These are phyloP conservation scores for Eucalyptus curtisii DNA, from an alignment of 345 rosid species.

Conservation along the genomic window DNA sequence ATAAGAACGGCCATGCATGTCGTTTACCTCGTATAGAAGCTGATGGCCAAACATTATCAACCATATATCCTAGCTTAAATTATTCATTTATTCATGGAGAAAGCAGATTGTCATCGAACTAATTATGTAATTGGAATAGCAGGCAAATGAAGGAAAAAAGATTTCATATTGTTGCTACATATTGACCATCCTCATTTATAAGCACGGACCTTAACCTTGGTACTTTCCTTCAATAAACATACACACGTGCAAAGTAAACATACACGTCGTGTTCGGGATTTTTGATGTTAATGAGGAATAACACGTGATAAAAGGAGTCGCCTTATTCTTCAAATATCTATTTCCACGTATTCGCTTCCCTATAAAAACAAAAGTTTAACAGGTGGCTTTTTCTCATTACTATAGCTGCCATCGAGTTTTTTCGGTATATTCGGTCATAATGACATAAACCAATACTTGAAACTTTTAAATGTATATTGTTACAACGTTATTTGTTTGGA, in stretches of 20 bases:
- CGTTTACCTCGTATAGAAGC: background rate
- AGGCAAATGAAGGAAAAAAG: background rate
- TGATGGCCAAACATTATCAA: background rate
- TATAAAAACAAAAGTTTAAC: background rate
- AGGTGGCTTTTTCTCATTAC: background rate
- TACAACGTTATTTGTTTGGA: fast-evolving
- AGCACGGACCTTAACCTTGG: background rate
- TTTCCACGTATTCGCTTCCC: background rate
- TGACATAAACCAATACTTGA: background rate
- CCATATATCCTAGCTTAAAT: background rate
- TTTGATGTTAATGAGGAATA: background rate
- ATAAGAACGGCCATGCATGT: background rate
- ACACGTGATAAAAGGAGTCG: background rate
- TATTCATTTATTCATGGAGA: background rate
- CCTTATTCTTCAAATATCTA: background rate
- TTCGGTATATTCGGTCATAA: background rate
- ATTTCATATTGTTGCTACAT: background rate
- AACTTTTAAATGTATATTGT: background rate
- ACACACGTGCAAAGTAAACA: background rate
- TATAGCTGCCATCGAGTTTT: background rate
- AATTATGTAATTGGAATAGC: background rate
- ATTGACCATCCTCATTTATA: background rate
- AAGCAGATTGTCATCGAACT: background rate
- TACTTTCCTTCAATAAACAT: background rate
- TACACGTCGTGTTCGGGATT: background rate